Base-by-base conservation (phyloP, 2,329 filamentous ascomycete genomes). In the Raffaelea ambrosiae region DNA sequence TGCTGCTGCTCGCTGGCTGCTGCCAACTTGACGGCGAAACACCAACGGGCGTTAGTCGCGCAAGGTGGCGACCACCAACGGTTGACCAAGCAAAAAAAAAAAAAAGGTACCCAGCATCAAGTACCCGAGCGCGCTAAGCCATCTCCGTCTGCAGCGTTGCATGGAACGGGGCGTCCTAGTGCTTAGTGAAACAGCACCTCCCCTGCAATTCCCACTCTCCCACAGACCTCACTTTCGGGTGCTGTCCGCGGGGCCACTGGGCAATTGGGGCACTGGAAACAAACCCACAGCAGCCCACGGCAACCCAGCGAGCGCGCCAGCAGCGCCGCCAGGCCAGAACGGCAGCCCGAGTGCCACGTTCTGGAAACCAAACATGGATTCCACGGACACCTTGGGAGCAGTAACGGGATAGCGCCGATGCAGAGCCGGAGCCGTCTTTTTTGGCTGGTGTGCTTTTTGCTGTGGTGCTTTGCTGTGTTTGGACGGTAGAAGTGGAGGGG, bases 141-240 rank as follows among this genome's bases (percentile, higher is more conserved):
- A 23, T 31, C 40, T 40, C 29, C 35, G 35, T 38, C 35, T 38
- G 35, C 35, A 38, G 35, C 35, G 31, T 42, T n/a, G 41, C 36
- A 42, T 50, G 44, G 48, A 36, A 50, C 41, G 51, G 48, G 36
- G 43, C 43, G 42, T 39, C 42, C 52, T 51, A 50, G 52, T 50
- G 43, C 22, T 43, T 71, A 65, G 68, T 76, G 73, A 76, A 76
- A 76, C 73, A 69, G 62, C 60, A 65, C 57, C 49, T 55, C 67
- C 69, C 72, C 67, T 74, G 70, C 57, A 68, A 70, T 69, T 68
- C 64, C 69, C 62, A 62, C 57, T 57, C 53, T 61, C 50, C 48
- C 62, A 60, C 57, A 59, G 54, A 60, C 44, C 54, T 50, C 46
- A 36, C 29, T 10, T 19, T 42, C 22, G 43, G 26, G 43, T 39